A percentile compares a stretch with the other conserved stretches of the same genome.
Conservation (phyloP, 2,329 filamentous ascomycete species). For the Monilinia fructicola region DNA sequence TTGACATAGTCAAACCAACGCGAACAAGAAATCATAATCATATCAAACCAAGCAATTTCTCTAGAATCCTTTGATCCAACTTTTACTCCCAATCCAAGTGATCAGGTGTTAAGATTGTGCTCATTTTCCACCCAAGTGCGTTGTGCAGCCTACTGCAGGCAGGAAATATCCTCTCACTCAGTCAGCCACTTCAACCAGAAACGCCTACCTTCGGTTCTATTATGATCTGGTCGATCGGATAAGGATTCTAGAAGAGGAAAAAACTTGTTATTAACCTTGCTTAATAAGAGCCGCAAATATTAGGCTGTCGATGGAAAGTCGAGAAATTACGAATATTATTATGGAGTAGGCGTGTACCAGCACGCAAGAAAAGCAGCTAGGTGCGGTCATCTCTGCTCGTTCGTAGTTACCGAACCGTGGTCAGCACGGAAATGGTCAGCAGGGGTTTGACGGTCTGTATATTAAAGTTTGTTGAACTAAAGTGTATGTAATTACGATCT, state of each 20-base stretch:
- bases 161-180: constrained; percentile 14
- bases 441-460: constrained; percentile 13
- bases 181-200: constrained; percentile 22
- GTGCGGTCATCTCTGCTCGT: neutral
- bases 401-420: constrained; percentile 7
- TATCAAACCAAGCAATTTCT: constrained; percentile 21
- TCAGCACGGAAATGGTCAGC: constrained; percentile 19
- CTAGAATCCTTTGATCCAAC: constrained; percentile 10
- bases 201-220: neutral
- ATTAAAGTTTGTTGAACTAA: constrained; percentile 20
- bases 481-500: constrained; percentile 16
- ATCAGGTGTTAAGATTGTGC: constrained; percentile 17
- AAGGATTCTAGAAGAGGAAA: constrained; percentile 12
- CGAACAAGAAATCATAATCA: constrained; percentile 9
- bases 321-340: constrained; percentile 1
- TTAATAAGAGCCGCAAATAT: constrained; percentile 11
- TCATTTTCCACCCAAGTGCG: constrained; percentile 9
- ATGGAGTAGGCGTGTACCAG: neutral
- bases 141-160: constrained; percentile 5
- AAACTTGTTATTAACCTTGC: neutral
- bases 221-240: neutral
- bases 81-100: neutral
- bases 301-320: too few species aligned
- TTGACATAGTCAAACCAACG: neutral
- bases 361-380: neutral